Evolutionary conservation across 441 rosid genomes (phyloP), one percentile per base, ranked within the genome.

Genomic region (Hypseocharis bilobata): DNA sequence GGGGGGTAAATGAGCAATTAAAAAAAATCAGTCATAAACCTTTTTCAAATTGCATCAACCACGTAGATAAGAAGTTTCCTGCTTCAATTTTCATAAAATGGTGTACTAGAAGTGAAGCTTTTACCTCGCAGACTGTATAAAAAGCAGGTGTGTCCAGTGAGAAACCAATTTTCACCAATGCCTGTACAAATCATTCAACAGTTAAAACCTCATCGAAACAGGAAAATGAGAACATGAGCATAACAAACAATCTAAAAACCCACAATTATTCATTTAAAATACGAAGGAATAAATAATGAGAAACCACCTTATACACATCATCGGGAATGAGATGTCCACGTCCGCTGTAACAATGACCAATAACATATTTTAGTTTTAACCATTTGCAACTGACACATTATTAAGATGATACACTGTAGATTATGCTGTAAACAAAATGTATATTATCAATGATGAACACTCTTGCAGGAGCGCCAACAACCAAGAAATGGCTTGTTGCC

Each of bases 111-210:
- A 32, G 38, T 5, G 0, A 32, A 20, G 3, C n/a, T 49, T 44
- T 77, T 70, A 86, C 92, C 87, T 86, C 88, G 74, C 89, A 86
- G 8, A 73, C 82, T 1, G 85, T 80, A 75, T 81, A 83, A 71
- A 84, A 84, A 38, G 92, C 78, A 3, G 92, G 92, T 62, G 84
- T 70, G 72, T 84, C 92, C 40, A 86, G 65, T 0, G 84, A 66
- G 76, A 83, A 84, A 60, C 89, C 92, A 61, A 83, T 77, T 74
- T 86, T 86, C 68, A 63, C 70, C 81, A 86, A 72, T 57, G 81
- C 89, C 89, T 86, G 84, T 36, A 74, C 72, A 29, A 38, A 72
- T 47, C 38, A 4, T 40, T 65, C 36, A 42, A 25, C 13, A 69
- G 51, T 73, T 65, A 59, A 7, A 69, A 26, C 17, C 17, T 25